Evolutionary conservation across 768 basidiomycete species (phyloP).

Genomic region (Cyclocybe aegerita): DNA sequence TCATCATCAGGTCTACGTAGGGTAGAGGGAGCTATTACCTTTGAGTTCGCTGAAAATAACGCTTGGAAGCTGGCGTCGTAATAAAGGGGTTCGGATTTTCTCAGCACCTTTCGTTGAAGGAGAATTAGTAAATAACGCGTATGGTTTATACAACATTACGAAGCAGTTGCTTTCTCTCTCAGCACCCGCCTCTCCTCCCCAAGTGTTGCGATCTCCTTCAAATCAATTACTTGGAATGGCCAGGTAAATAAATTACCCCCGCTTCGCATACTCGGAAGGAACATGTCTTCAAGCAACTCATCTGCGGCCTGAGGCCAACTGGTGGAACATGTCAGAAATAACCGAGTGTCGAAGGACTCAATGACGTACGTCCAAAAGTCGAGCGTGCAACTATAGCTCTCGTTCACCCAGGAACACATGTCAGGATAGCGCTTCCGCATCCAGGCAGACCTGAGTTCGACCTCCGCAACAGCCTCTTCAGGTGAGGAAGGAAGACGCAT

Average conservation of each 20-base stretch:
- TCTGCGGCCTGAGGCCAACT: conserved; percentile 67
- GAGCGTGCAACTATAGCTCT: conserved; percentile 48
- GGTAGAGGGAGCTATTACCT: no score
- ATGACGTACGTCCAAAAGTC: conserved; percentile 53
- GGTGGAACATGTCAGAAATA: neutral
- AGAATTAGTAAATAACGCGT: no score
- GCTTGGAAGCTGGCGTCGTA: no score
- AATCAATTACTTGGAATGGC: conserved; percentile 53
- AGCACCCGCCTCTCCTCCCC: conserved; percentile 43
- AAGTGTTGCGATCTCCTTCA: conserved; percentile 47
- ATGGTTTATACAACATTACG: no score
- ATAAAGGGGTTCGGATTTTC: no score
- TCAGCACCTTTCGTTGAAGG: no score
- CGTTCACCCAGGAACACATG: conserved; percentile 46
- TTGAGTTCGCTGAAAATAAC: no score
- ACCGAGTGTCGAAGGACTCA: neutral
- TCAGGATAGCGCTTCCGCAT: conserved; percentile 54
- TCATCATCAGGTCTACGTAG: no score
- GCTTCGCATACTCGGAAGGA: conserved; percentile 47
- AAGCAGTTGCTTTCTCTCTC: no score
- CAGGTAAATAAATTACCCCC: conserved; percentile 70
- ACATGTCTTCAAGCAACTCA: conserved; percentile 60
- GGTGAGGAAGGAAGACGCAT: conserved; percentile 47
- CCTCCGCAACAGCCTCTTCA: conserved; percentile 43
- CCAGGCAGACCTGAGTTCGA: conserved; percentile 51